phyloP scores from a whole-genome alignment of 176 grass and related monocot species.

The Tillandsia fasciculata region DNA sequence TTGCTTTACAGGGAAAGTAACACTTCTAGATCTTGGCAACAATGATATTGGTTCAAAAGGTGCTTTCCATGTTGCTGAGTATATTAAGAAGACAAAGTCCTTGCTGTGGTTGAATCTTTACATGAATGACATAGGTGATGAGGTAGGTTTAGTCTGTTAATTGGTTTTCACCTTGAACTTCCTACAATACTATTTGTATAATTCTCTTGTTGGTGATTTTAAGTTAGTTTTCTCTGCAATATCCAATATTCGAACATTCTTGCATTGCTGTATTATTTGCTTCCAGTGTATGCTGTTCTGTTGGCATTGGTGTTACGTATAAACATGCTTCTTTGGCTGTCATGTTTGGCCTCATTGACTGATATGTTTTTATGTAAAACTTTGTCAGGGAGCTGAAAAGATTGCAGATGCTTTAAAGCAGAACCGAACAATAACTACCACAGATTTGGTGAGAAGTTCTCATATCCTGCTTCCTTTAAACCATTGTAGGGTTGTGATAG shows the following conservation, averaged over 20 bases:
- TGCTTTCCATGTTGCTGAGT: slow-evolving; percentile 59
- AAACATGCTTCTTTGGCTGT: slow-evolving; percentile 14
- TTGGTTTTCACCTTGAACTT: background rate
- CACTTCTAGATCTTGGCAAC: slow-evolving; percentile 87
- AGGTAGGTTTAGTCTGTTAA: slow-evolving; percentile 30
- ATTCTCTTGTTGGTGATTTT: background rate
- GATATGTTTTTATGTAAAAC: slow-evolving; percentile 18
- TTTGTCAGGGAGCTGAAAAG: slow-evolving; percentile 75
- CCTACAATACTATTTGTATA: background rate
- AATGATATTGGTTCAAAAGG: slow-evolving; percentile 77
- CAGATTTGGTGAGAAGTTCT: slow-evolving; percentile 69
- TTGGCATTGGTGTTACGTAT: background rate
- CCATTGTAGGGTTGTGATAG: too few relatives aligned
- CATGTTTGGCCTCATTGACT: background rate
- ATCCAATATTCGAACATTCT: background rate
- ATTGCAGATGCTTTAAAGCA: slow-evolving; percentile 84
- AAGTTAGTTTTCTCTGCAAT: background rate
- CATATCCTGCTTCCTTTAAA: background rate
- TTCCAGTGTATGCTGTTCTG: background rate
- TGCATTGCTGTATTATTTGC: background rate
- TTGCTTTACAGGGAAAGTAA: slow-evolving; percentile 58
- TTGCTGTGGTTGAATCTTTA: slow-evolving; percentile 92
- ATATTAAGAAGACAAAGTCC: slow-evolving; percentile 66
- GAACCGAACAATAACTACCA: slow-evolving; percentile 74
- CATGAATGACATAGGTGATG: slow-evolving; percentile 89